Evolutionary conservation across 169 alveolate species (phyloP).

Genomic region (Perkinsus olseni): DNA sequence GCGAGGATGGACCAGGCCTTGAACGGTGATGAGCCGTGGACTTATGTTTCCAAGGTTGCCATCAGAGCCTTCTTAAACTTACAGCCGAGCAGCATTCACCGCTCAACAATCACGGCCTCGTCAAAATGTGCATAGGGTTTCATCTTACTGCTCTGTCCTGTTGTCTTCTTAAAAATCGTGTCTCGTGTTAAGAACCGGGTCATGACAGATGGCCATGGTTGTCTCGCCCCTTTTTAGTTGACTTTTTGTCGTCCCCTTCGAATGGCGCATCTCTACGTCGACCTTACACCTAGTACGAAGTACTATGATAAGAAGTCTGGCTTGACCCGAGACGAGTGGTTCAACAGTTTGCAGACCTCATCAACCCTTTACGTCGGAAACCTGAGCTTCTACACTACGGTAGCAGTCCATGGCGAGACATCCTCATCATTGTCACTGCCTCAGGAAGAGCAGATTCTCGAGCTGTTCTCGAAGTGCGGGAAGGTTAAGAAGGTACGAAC

Average conservation of each 20-base stretch:
- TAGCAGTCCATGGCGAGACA: no score
- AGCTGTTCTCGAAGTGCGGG: slow-evolving; percentile 30
- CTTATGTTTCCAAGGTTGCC: background rate
- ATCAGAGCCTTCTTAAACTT: background rate
- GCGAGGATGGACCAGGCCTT: background rate
- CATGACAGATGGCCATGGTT: no score
- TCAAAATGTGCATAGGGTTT: no score
- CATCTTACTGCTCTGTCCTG: no score
- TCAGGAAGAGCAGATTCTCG: slow-evolving; percentile 30
- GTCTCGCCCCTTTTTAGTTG: no score
- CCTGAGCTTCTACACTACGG: slow-evolving; percentile 20
- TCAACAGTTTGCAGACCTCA: slow-evolving; percentile 19
- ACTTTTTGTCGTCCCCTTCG: background rate
- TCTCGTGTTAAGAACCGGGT: no score
- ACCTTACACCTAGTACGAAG: background rate
- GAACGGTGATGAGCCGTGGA: background rate
- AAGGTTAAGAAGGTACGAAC: background rate
- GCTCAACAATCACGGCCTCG: no score
- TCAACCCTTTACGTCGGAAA: slow-evolving; percentile 32
- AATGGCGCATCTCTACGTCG: background rate
- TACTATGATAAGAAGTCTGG: slow-evolving; percentile 26
- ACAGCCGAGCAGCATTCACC: no score
- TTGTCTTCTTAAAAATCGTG: no score
- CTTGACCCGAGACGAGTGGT: slow-evolving; percentile 13
- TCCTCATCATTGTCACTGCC: background rate